A percentile compares a stretch with the other conserved stretches of the same genome.
Evolutionary conservation across 2,329 filamentous ascomycete genomes (phyloP).

Genomic region (Phaeosphaeria sp.): DNA sequence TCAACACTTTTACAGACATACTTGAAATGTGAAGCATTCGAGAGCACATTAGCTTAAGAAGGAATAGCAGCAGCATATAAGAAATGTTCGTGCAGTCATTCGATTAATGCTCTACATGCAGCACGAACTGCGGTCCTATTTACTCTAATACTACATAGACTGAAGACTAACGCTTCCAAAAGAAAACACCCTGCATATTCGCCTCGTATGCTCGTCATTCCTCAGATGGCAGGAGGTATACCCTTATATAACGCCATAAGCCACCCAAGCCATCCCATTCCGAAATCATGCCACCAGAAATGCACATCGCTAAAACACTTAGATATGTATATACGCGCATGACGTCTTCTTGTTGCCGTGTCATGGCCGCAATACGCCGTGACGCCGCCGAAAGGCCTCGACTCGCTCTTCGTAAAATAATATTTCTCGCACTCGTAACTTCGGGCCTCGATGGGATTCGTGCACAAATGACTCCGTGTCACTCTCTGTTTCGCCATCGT

Average conservation of each 20-base stretch:
- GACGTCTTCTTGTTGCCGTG: not conserved
- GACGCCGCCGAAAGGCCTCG: constrained; percentile 78
- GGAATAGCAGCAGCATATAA: not conserved
- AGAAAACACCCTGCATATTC: not conserved
- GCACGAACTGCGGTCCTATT: not conserved
- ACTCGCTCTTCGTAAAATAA: constrained; percentile 82
- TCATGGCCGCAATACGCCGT: constrained; percentile 51
- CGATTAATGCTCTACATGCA: not conserved
- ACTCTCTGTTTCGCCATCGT: constrained; percentile 52
- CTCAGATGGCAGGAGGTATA: not conserved
- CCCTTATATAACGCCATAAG: constrained; percentile 15
- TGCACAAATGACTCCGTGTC: constrained; percentile 61
- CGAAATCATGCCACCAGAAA: not conserved
- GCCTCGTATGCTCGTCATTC: not conserved
- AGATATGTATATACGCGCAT: not conserved
- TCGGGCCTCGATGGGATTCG: constrained; percentile 56
- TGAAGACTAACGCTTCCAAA: constrained; percentile 3
- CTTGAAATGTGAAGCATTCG: not conserved
- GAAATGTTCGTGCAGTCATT: not conserved
- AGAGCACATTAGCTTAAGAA: not conserved
- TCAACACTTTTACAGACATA: not conserved
- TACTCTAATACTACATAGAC: constrained; percentile 11
- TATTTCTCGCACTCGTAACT: constrained; percentile 76
- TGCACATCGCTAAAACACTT: not conserved
- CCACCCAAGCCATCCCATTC: constrained; percentile 9